phyloP scores from a whole-genome alignment of 75 land plant species.

The Pinus albicaulis region DNA sequence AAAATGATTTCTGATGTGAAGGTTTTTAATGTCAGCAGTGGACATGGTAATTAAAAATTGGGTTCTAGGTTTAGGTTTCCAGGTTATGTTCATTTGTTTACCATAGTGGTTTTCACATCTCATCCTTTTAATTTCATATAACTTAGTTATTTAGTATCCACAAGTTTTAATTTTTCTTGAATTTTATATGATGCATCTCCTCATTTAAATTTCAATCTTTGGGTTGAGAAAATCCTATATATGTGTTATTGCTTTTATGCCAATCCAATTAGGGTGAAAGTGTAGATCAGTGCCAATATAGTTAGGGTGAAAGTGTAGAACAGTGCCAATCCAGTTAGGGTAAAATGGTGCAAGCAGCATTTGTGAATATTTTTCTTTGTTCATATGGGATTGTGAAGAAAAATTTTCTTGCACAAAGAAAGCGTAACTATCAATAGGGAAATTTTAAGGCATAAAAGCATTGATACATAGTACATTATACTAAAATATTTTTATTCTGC shows the following conservation, averaged over 20 bases:
- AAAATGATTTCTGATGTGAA: no score
- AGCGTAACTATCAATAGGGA: not conserved
- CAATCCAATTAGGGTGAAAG: no score
- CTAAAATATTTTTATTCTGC: constrained; percentile 1
- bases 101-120: no score
- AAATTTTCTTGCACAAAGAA: not conserved
- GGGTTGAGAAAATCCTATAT: no score
- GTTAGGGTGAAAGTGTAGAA: no score
- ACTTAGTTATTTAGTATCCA: not conserved
- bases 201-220: no score
- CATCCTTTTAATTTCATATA: no score
- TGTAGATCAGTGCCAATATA: no score
- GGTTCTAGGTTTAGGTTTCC: not conserved
- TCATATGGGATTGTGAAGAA: not conserved
- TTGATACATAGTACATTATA: not conserved
- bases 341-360: not conserved
- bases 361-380: not conserved
- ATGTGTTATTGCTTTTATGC: no score
- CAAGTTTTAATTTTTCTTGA: not conserved
- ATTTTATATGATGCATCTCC: not conserved
- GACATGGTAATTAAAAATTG: no score
- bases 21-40: no score
- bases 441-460: not conserved
- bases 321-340: no score
- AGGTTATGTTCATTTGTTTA: not conserved